These are phyloP conservation scores for Theobroma cacao DNA, from an alignment of 345 rosid genomes.

Conservation along the genomic window DNA sequence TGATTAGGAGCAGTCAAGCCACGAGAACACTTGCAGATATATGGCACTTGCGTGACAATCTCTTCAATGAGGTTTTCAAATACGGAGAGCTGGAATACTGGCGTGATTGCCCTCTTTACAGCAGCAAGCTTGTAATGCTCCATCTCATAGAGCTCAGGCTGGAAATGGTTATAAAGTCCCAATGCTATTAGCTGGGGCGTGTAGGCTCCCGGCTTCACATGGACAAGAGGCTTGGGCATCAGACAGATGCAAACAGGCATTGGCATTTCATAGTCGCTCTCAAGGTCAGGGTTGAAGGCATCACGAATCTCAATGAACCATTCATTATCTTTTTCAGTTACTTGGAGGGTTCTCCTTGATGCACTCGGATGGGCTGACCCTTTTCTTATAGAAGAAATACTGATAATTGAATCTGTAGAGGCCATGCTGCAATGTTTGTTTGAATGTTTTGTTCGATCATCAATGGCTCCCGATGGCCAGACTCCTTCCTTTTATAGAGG, in stretches of 20 bases:
- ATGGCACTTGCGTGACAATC: background rate
- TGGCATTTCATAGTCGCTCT: background rate
- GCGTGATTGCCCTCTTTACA: background rate
- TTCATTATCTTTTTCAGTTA: too few relatives aligned
- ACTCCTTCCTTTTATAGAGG: too few relatives aligned
- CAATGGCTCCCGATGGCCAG: too few relatives aligned
- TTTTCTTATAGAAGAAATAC: too few relatives aligned
- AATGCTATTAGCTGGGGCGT: background rate
- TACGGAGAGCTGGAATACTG: background rate
- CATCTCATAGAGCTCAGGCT: background rate
- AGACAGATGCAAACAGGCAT: background rate
- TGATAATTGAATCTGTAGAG: too few relatives aligned
- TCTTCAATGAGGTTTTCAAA: background rate
- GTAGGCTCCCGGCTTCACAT: background rate
- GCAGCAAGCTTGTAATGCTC: background rate
- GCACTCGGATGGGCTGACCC: too few relatives aligned
- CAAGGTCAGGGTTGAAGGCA: background rate
- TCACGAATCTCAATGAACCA: background rate
- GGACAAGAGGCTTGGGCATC: background rate
- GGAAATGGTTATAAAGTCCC: constrained; percentile 1
- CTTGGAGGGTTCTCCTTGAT: too few relatives aligned
- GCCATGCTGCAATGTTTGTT: too few relatives aligned
- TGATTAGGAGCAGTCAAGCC: background rate
- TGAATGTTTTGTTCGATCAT: too few relatives aligned
- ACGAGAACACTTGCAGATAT: background rate